Conservation (phyloP, 75 land plant genomes). For the Cryptomeria japonica region DNA sequence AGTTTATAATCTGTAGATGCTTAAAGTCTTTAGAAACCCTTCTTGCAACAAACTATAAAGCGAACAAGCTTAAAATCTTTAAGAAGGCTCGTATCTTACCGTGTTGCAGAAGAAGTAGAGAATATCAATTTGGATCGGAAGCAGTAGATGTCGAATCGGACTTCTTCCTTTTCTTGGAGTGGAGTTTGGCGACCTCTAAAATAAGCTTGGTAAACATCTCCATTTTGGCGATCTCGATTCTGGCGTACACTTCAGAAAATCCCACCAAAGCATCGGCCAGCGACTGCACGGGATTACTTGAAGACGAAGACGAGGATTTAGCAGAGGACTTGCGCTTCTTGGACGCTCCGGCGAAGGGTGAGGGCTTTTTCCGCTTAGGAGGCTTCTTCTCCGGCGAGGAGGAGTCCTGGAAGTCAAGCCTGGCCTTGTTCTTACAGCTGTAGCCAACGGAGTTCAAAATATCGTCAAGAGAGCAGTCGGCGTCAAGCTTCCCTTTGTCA, state of each 20-base stretch:
- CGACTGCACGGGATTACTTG: slow-evolving; percentile 14
- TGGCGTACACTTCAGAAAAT: slow-evolving; percentile 29
- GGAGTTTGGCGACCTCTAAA: slow-evolving; percentile 11
- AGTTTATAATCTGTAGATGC: background rate
- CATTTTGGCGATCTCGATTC: slow-evolving; percentile 34
- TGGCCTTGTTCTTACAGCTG: background rate
- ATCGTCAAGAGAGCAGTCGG: slow-evolving; percentile 1
- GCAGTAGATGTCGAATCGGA: background rate
- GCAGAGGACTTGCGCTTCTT: background rate
- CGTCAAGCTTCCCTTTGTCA: background rate
- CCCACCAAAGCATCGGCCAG: slow-evolving; percentile 25
- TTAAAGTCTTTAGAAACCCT: background rate
- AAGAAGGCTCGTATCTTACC: background rate
- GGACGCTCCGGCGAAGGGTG: background rate
- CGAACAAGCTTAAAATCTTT: background rate
- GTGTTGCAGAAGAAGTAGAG: background rate
- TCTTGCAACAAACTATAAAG: background rate
- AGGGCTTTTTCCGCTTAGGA: background rate
- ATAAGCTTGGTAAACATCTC: slow-evolving; percentile 29
- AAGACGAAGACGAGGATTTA: background rate
- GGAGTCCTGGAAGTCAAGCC: slow-evolving; percentile 2
- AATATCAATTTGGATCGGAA: background rate
- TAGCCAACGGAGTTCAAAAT: background rate
- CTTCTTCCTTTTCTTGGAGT: background rate
- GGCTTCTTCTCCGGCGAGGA: slow-evolving; percentile 3